phyloP scores from a whole-genome alignment of 768 basidiomycete species.

The Floccularia luteovirens region DNA sequence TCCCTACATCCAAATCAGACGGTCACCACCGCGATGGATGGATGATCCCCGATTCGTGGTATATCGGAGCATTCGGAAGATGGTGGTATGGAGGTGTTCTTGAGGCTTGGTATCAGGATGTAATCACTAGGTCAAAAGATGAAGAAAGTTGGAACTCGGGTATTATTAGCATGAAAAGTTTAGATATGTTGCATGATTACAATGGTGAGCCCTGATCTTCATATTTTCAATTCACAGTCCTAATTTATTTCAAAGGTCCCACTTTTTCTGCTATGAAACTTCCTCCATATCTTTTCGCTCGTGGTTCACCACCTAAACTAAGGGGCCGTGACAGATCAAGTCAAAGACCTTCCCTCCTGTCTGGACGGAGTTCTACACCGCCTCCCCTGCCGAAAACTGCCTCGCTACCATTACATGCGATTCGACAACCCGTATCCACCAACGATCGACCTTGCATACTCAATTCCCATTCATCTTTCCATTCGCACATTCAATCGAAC shows the following conservation, averaged over 20 bases:
- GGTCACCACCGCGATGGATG: slow-evolving; percentile 35
- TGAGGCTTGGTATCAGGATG: slow-evolving; percentile 73
- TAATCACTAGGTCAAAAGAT: slow-evolving; percentile 53
- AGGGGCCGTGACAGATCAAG: slow-evolving; percentile 47
- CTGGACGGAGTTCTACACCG: slow-evolving; percentile 62
- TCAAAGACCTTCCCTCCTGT: slow-evolving; percentile 25
- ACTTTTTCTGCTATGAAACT: slow-evolving; percentile 43
- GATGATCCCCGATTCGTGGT: slow-evolving; percentile 75
- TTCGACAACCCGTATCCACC: slow-evolving; percentile 28
- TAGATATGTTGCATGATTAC: slow-evolving; percentile 63
- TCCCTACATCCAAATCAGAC: slow-evolving; percentile 41
- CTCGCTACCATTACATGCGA: slow-evolving; percentile 68
- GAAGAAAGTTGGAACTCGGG: slow-evolving; percentile 74
- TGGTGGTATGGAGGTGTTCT: slow-evolving; percentile 88
- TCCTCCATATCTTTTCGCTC: too few relatives aligned
- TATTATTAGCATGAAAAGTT: slow-evolving; percentile 65
- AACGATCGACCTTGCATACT: slow-evolving; percentile 21
- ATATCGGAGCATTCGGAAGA: slow-evolving; percentile 82
- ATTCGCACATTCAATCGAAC: slow-evolving; percentile 20
- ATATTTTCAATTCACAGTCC: slow-evolving; percentile 2
- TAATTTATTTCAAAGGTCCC: slow-evolving; percentile 27
- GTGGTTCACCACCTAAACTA: slow-evolving; percentile 29
- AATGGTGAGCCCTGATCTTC: slow-evolving; percentile 38
- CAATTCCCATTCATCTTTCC: slow-evolving; percentile 17
- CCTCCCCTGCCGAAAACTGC: slow-evolving; percentile 82